Conservation (phyloP, 1,284 basidiomycete species). For the Melanopsichium pennsylvanicum region DNA sequence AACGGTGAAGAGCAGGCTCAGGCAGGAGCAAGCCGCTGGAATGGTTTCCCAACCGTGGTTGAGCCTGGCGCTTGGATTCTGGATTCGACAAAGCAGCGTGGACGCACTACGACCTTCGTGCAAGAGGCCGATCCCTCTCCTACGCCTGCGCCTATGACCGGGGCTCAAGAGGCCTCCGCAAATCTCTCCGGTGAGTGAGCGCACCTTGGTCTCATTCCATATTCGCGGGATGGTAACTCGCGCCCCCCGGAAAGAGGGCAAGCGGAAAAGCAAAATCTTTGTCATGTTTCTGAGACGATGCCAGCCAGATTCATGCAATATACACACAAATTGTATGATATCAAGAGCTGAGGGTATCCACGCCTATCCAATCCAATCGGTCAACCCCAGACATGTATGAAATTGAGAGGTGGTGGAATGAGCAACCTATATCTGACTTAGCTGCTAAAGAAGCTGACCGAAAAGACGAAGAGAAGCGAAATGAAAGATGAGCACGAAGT, state of each 20-base stretch:
- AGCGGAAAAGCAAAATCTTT: no score
- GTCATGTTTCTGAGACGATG: no score
- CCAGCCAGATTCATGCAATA: neutral
- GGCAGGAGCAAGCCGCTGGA: conserved; percentile 22
- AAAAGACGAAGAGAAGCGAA: conserved; percentile 12
- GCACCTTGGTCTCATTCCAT: neutral
- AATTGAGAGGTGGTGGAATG: neutral
- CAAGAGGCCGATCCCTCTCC: conserved; percentile 3
- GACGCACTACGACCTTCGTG: conserved; percentile 27
- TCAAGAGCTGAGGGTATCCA: no score
- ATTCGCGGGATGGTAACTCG: no score
- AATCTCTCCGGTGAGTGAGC: conserved; percentile 3
- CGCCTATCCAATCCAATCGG: no score
- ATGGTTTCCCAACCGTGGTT: conserved; percentile 40
- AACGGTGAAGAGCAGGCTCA: neutral
- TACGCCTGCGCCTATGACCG: neutral
- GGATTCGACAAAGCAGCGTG: conserved; percentile 41
- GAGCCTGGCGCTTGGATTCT: conserved; percentile 48
- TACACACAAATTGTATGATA: no score
- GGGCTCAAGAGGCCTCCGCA: conserved; percentile 2
- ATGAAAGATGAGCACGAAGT: conserved; percentile 9
- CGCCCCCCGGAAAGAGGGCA: no score
- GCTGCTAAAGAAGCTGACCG: conserved; percentile 1
- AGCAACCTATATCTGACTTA: neutral
- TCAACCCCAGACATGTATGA: no score